These are phyloP conservation scores for Phytophthora europaea DNA, from an alignment of 352 stramenopile genomes.

Conservation along the genomic window DNA sequence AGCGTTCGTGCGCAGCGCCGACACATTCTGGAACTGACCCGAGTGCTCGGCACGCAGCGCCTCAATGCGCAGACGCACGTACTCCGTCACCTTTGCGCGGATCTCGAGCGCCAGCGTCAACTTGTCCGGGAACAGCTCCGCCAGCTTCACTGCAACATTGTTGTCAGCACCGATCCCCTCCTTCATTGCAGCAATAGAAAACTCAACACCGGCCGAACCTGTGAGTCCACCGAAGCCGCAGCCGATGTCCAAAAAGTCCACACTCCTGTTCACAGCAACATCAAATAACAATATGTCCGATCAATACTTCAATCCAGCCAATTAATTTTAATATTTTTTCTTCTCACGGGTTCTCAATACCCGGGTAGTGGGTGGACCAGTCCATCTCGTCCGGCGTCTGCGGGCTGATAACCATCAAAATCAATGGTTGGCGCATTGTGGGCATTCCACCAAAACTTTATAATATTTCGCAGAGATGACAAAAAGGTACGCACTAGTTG, in stretches of 20 bases:
- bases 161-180: slow-evolving; percentile 1
- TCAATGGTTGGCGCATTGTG: slow-evolving; percentile 6
- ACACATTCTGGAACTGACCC: slow-evolving; percentile 95
- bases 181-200: background rate
- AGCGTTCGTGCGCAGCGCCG: slow-evolving; percentile 96
- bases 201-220: slow-evolving; percentile 35
- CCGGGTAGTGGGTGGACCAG: slow-evolving; percentile 95
- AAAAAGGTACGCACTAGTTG: slow-evolving; percentile 79
- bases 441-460: background rate
- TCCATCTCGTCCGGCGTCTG: slow-evolving; percentile 90
- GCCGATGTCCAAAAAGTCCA: slow-evolving; percentile 97
- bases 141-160: slow-evolving; percentile 84
- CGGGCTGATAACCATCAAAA: slow-evolving; percentile 56
- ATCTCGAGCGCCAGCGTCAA: slow-evolving; percentile 98
- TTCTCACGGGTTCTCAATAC: slow-evolving; percentile 78
- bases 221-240: slow-evolving; percentile 98
- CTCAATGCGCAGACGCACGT: slow-evolving; percentile 93
- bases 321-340: background rate
- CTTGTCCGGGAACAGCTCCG: slow-evolving; percentile 93
- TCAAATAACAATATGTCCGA: slow-evolving; percentile 7
- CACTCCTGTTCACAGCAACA: slow-evolving; percentile 53
- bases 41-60: slow-evolving; percentile 84
- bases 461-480: slow-evolving; percentile 1
- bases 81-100: slow-evolving; percentile 95
- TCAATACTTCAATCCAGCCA: background rate